Base-by-base conservation (phyloP, 176 grass and related monocot genomes). In the Oryza meridionalis region DNA sequence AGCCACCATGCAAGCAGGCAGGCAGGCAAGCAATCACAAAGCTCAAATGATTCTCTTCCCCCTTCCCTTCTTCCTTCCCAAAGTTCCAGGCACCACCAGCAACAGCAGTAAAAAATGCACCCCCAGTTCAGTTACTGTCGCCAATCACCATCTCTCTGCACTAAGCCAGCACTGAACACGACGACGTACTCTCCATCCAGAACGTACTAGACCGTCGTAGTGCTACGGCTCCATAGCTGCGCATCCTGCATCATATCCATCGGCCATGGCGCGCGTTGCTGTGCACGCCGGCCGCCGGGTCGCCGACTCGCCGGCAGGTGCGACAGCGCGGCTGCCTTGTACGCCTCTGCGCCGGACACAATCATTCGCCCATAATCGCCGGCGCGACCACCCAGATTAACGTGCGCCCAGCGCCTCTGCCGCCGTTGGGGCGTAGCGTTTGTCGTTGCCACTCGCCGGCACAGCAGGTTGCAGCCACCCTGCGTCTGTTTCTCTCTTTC, bases 341-440 rank as follows among this genome's bases (percentile, higher is more conserved):
- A 67, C 61, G 21, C 61, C 17, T 40, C 75, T 64, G 73, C 80
- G 37, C 65, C 66, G 88, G 78, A 72, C 88, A 86, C 74, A 78
- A 90, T 90, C 43, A 90, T 90, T 86, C 69, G 64, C 45, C 45
- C 84, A 86, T 86, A 65, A 74, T 74, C 84, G n/a, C 49, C 71
- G 25, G 70, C 27, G 7, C 70, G 45, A 43, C 7, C 37, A 0
- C 59, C 8, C 1, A 49, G 26, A 75, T 31, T 31, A 31, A 31
- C 29, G 29, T 31, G 29, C 29, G 29, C 2, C 53, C 51, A 15
- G 50, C 5, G 16, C 50, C 16, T 19, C 50, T 55, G 50, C 16
- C 16, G 50, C 6, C 50, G 1, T 22, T 61, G 19, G 55, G 55
- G 9, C 7, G 55, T 61, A 61, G 55, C 55, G 55, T 9, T 61